Evolutionary conservation across 2,329 filamentous ascomycete genomes (phyloP), one percentile per base, ranked within the genome.

Genomic region (Stachybotrys chartarum): DNA sequence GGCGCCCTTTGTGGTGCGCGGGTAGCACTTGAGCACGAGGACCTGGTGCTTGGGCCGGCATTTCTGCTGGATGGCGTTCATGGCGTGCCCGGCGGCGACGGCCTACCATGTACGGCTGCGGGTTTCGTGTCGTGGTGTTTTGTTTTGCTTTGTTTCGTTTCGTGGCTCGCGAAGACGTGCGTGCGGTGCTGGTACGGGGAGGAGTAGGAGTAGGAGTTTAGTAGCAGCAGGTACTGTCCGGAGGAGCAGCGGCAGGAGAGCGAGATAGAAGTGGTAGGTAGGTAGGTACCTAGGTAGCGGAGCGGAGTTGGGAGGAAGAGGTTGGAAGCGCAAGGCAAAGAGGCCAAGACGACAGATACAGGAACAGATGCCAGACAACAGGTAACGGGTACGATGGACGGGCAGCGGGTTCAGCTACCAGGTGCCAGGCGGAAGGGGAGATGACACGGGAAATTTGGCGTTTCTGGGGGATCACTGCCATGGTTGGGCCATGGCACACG

Each of bases 31-130:
- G 61, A 97, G 83, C 62, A 97, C 87, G 58, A 97, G 79, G 64
- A 97, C 90, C 81, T 97, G 93, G 76, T 99, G 94, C 78, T 97
- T 97, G 31, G 94, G 93, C 58, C 93, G 90, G 73, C 83, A 86
- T 72, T 79, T 84, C 66, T 86, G 79, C 72, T 83, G 78, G 60
- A 87, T 78, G 67, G 83, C 78, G 68, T 87, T 79, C 84, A 87
- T 87, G 57, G 61, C 62, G 62, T 42, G 50, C 50, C 50, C 24
- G 30, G 30, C 50, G 53, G 16, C 46, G 16, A 17, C 46, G 8
- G 46, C 24, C 46, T 48, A 17, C 8, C 46, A 48, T 10, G n/a
- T 10, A 30, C 16, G n/a, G 16, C n/a, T 48, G 10, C 24, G 16
- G 8, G 16, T 48, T 48, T 42, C 35, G 35, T 42, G 3, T 14